Base-by-base conservation (phyloP, 306 rosid genomes). In the Abrus pulchellus region DNA sequence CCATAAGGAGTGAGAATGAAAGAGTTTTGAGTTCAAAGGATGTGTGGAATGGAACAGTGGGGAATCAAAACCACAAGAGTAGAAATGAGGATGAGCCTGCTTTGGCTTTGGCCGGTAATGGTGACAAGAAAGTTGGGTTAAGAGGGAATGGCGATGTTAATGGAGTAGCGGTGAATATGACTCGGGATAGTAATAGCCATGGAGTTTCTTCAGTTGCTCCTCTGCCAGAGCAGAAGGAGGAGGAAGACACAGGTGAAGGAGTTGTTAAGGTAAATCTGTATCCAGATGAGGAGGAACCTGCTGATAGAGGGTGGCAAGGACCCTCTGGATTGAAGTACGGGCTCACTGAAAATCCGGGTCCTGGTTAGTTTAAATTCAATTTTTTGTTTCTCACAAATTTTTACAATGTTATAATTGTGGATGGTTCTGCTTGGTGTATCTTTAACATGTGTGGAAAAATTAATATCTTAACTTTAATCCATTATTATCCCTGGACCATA, bases 271-370 rank as follows among this genome's bases (percentile, higher is more conserved):
- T 86, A 45, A 75, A 86, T 72, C 12, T 77, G 57, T 68, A 74
- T 77, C 53, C 71, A 7, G 88, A 61, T 8, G 88, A 80, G 13
- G 95, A 85, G 74, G 94, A 84, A 57, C 80, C 53, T 74, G 75
- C 50, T 78, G 47, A 40, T 72, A 86, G 85, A 84, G 92, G 68
- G 74, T 87, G 93, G 89, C 79, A 61, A 5, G 73, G 83, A 69
- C 80, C 83, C 1, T 76, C 90, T 11, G 83, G 68, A 52, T 84
- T 94, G 87, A 94, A 90, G 81, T 83, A 87, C 57, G 93, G 98
- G 33, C 86, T 89, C 41, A 86, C 89, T 47, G 94, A 90, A 47
- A 88, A 90, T 84, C 97, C 93, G 44, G 87, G 94, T 69, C 54
- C 85, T 45, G 97, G 98, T 94, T 74, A 84, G 92, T 89, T 41